Base-by-base conservation (phyloP, 2,329 filamentous ascomycete species). In the Ophioceras dolichostomum region DNA sequence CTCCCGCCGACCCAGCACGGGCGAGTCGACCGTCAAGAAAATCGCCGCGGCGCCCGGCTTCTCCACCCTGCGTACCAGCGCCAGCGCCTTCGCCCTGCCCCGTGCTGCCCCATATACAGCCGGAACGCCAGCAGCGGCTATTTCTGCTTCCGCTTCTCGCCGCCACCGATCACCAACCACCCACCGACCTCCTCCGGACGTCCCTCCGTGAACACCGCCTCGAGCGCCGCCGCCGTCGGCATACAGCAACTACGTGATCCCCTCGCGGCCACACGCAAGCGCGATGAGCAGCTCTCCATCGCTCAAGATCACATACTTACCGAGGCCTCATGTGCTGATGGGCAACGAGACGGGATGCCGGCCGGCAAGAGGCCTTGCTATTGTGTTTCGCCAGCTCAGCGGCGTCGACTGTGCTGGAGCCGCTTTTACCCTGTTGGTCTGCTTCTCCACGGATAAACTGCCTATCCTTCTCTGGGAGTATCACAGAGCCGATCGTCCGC, bases 21-120 rank as follows among this genome's bases (percentile, higher is more conserved):
- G 60, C 1, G 59, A 58, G 47, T 67, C 64, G 14, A 66, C 60
- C 0, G 64, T 68, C 4, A 67, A 51, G 39, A 44, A 42, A 64
- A 60, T 39, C 36, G 43, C 43, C 22, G 22, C 19, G 13, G 39
- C 41, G 20, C 43, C 43, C 10, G 43, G 34, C 5, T 28, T 22
- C 34, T 43, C 40, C 13, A 39, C 41, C 28, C 39, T 42, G 22
- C 17, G 39, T 5, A 45, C 18, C 7, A 45, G 32, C 3, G n/a
- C 30, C 10, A 16, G 18, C 1, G 42, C 26, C 10, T 37, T 22
- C 14, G 32, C 35, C 20, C 34, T 34, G 32, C 31, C 22, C 2
- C 29, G 22, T n/a, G n/a, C n/a, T n/a, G n/a, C 5, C 37, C 39
- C 4, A 39, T 34, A 34, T 46, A 46, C 34, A 46, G 36, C 40